Percentiles rank a stretch among this genome's conserved stretches.
Evolutionary conservation across 495 filamentous ascomycete species (phyloP).

Genomic region (Tuber magnatum): DNA sequence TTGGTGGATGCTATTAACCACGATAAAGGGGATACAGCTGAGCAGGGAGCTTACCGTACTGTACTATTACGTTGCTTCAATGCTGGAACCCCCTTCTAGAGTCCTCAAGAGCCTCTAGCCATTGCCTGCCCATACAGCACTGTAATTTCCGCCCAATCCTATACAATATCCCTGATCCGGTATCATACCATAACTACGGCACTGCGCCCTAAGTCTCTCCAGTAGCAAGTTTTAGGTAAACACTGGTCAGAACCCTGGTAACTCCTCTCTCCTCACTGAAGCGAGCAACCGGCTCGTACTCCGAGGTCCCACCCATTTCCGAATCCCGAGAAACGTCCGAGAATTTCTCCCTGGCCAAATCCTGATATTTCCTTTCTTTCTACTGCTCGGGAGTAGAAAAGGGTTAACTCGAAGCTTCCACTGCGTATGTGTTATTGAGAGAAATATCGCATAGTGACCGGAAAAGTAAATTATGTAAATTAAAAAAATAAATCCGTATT

Average conservation of each 20-base stretch:
- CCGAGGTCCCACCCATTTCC: not conserved
- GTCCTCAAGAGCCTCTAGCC: too few relatives aligned
- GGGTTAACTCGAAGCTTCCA: not conserved
- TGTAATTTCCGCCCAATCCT: too few relatives aligned
- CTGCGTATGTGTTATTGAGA: not conserved
- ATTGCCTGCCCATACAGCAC: too few relatives aligned
- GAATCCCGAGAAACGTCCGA: not conserved
- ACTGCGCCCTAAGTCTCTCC: too few relatives aligned
- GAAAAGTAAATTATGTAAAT: not conserved
- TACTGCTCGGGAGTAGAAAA: not conserved
- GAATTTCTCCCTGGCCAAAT: not conserved
- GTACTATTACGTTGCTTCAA: too few relatives aligned
- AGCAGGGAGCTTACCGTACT: not conserved
- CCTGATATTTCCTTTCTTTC: not conserved
- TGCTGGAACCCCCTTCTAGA: too few relatives aligned
- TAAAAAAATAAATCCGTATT: too few relatives aligned
- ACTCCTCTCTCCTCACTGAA: not conserved
- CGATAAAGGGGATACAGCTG: not conserved
- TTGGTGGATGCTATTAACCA: not conserved
- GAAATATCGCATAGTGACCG: not conserved
- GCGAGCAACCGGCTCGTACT: not conserved
- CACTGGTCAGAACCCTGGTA: too few relatives aligned
- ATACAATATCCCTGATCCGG: too few relatives aligned
- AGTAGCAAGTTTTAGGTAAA: too few relatives aligned
- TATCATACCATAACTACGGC: too few relatives aligned